Conservation (phyloP, 2,329 filamentous ascomycete genomes). For the Periglandula ipomoeae region DNA sequence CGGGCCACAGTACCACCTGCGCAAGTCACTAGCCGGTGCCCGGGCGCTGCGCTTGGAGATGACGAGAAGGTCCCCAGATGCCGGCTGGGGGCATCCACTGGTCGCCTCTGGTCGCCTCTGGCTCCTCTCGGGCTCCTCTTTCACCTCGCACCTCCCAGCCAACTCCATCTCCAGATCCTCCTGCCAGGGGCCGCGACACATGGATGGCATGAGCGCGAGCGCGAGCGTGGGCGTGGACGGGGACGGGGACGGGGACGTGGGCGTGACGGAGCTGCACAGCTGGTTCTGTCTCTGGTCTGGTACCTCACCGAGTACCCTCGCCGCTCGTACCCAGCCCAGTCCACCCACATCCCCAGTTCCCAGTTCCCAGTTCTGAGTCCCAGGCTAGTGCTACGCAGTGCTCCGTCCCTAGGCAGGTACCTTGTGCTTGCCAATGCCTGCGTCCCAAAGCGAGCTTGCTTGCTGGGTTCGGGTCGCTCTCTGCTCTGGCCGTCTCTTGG, state of each 20-base stretch:
- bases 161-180: too few species aligned
- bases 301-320: neutral
- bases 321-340: neutral
- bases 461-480: conserved; percentile 6
- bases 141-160: conserved; percentile 2
- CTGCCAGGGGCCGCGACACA: conserved; percentile 3
- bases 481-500: conserved; percentile 12
- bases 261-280: too few species aligned
- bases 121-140: neutral
- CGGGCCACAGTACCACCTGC: neutral
- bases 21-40: conserved; percentile 3
- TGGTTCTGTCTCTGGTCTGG: too few species aligned
- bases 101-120: neutral
- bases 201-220: neutral
- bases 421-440: neutral
- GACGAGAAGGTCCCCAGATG: neutral
- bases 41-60: neutral
- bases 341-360: neutral
- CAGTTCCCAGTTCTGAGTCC: too few species aligned
- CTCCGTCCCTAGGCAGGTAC: neutral
- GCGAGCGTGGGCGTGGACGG: too few species aligned
- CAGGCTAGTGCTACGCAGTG: conserved; percentile 2
- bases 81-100: neutral
- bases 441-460: conserved; percentile 1
- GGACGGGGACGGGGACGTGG: too few species aligned